Percentiles rank a stretch among this genome's conserved stretches.
These are phyloP conservation scores for Talaromyces islandicus DNA, from an alignment of 2,329 filamentous ascomycete species.

Conservation along the genomic window DNA sequence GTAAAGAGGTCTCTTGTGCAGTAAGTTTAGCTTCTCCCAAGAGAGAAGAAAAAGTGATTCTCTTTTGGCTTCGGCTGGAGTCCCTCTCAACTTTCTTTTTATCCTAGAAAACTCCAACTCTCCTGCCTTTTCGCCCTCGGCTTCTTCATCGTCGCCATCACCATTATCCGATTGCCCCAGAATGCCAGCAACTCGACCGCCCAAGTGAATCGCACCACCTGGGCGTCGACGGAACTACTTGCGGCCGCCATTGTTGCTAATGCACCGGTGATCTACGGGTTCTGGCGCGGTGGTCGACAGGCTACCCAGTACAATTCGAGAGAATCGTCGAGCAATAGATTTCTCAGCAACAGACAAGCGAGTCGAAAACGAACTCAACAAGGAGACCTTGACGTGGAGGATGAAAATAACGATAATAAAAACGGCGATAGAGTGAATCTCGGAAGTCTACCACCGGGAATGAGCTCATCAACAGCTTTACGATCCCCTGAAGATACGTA, in stretches of 20 bases:
- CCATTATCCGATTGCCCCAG: conserved; percentile 12
- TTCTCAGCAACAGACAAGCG: neutral
- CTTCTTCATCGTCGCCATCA: conserved; percentile 8
- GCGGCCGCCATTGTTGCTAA: conserved; percentile 17
- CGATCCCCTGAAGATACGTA: neutral
- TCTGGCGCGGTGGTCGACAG: neutral
- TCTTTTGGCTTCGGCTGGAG: neutral
- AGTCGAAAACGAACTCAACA: neutral
- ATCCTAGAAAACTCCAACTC: conserved; percentile 17
- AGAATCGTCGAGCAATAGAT: neutral
- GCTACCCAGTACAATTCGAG: neutral
- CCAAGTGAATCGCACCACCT: conserved; percentile 13
- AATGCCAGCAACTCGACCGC: conserved; percentile 8
- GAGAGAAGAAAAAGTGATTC: neutral
- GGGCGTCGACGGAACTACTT: conserved; percentile 13
- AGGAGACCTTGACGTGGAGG: neutral
- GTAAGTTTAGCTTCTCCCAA: conserved; percentile 1
- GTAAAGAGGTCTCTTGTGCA: conserved; percentile 10
- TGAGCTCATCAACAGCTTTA: neutral
- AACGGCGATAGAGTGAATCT: neutral
- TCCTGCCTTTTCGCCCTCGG: conserved; percentile 11
- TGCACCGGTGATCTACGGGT: neutral
- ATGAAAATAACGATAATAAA: neutral
- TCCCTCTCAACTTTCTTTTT: neutral
- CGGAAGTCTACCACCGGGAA: neutral